Evolutionary conservation across 78 protist genomes (phyloP).

Genomic region (Dictyostelium brefeldianum): DNA sequence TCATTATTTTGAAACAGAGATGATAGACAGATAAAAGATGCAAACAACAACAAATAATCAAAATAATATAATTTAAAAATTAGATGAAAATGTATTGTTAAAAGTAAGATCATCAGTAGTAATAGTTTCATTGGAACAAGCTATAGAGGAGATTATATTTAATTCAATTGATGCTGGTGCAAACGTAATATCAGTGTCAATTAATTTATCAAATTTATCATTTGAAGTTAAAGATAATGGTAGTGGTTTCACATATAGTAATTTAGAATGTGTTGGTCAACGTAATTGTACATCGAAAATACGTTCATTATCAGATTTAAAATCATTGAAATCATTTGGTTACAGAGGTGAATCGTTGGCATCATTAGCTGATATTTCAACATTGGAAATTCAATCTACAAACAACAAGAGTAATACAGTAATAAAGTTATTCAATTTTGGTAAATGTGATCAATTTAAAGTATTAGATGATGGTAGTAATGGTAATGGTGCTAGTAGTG

Average conservation of each 20-base stretch:
- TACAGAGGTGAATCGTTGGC: conserved; percentile 67
- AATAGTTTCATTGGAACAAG: conserved; percentile 50
- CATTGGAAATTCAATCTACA: conserved; percentile 9
- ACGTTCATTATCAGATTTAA: background rate
- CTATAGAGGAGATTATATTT: conserved; percentile 56
- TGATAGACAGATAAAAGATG: no score
- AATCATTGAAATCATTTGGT: conserved; percentile 40
- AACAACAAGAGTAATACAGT: background rate
- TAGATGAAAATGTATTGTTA: conserved; percentile 26
- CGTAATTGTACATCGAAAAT: conserved; percentile 60
- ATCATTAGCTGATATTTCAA: conserved; percentile 3
- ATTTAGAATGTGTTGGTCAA: conserved; percentile 10
- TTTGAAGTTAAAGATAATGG: conserved; percentile 73
- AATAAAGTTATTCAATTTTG: background rate
- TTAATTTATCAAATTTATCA: conserved; percentile 12
- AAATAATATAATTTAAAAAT: conserved; percentile 18
- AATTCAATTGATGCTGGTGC: conserved; percentile 61
- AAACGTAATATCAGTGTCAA: background rate
- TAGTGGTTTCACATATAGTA: background rate
- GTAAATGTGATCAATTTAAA: conserved; percentile 29
- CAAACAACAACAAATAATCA: background rate
- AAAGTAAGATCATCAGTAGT: conserved; percentile 30
- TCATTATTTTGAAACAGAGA: no score
- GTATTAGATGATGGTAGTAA: background rate
- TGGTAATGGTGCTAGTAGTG: background rate